Evolutionary conservation across 1,139 yeast genomes (phyloP).

Genomic region (Zygosaccharomyces pseudobailii): DNA sequence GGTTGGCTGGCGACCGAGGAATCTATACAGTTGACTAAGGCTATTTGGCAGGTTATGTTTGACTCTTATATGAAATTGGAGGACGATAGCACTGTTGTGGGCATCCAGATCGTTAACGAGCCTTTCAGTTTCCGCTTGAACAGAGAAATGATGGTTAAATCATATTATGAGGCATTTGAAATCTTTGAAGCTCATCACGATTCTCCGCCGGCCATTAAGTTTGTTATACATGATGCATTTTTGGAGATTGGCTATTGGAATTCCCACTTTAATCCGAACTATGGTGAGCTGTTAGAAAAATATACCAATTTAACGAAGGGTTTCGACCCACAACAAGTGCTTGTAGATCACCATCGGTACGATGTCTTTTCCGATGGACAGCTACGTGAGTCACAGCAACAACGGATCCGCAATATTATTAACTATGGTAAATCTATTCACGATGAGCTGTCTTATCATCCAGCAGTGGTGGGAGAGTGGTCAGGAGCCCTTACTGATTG

Average conservation of each 20-base stretch:
- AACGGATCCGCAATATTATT: constrained; percentile 34
- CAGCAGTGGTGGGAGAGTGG: constrained; percentile 60
- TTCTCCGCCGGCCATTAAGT: constrained; percentile 41
- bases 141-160: constrained; percentile 38
- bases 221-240: constrained; percentile 59
- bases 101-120: constrained; percentile 61
- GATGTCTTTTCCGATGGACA: constrained; percentile 51
- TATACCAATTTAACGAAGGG: constrained; percentile 19
- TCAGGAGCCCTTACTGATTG: constrained; percentile 63
- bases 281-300: constrained; percentile 24
- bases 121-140: constrained; percentile 49
- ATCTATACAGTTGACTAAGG: constrained; percentile 42
- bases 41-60: constrained; percentile 43
- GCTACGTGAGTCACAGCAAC: constrained; percentile 34
- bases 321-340: constrained; percentile 37
- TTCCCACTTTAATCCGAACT: constrained; percentile 38
- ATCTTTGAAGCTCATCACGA: constrained; percentile 37
- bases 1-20: constrained; percentile 47
- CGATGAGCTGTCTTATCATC: constrained; percentile 40
- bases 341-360: constrained; percentile 58
- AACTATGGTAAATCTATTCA: constrained; percentile 39
- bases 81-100: constrained; percentile 49
- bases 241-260: constrained; percentile 49
- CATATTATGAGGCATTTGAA: constrained; percentile 35
- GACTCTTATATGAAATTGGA: constrained; percentile 53